phyloP scores from a whole-genome alignment of 768 basidiomycete genomes.

The Collybiopsis luxurians region DNA sequence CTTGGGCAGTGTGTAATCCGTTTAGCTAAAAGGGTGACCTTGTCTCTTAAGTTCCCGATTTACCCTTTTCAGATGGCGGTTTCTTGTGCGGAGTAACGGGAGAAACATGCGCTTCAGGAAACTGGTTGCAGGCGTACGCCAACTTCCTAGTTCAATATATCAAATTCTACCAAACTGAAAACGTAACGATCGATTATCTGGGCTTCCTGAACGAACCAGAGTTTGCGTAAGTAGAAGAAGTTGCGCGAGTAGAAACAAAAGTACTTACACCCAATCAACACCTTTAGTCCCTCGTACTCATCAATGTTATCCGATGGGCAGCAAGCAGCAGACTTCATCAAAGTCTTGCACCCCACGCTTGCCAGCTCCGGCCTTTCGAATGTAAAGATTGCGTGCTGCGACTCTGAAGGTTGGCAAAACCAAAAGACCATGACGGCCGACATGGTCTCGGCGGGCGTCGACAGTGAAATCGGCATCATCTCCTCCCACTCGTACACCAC shows the following conservation, averaged over 20 bases:
- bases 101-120: constrained; percentile 7
- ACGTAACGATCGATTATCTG: constrained; percentile 11
- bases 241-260: too few relatives aligned
- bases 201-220: constrained; percentile 13
- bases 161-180: constrained; percentile 6
- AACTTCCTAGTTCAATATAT: constrained; percentile 11
- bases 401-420: constrained; percentile 11
- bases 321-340: constrained; percentile 13
- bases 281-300: constrained; percentile 12
- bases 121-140: constrained; percentile 13
- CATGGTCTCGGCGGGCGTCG: constrained; percentile 11
- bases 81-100: constrained; percentile 11
- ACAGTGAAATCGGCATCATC: constrained; percentile 9
- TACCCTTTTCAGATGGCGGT: constrained; percentile 8
- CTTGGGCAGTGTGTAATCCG: neutral
- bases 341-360: constrained; percentile 10
- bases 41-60: neutral
- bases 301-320: constrained; percentile 11
- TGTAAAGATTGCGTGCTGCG: constrained; percentile 13
- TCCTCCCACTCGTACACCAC: constrained; percentile 10
- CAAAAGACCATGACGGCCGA: constrained; percentile 13
- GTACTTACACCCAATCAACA: too few relatives aligned
- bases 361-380: constrained; percentile 6
- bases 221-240: constrained; percentile 6
- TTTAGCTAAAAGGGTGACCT: neutral